Evolutionary conservation across 148 eudicot genomes (phyloP).

Genomic region (Hydrangea macrophylla): DNA sequence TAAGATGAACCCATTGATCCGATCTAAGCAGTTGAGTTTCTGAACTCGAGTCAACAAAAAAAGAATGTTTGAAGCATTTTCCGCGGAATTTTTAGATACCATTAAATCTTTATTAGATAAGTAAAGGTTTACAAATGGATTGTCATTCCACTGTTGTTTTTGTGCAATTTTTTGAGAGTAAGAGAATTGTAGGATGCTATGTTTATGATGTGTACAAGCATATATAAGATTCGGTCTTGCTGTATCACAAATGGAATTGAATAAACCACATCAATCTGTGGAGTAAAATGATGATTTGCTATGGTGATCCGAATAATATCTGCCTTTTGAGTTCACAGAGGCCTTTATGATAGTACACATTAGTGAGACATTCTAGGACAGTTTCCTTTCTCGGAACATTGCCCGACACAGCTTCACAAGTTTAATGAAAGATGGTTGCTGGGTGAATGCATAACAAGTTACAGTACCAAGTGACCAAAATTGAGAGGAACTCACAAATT

Average conservation of each 20-base stretch:
- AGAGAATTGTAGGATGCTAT: not conserved
- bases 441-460: no score
- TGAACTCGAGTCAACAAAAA: not conserved
- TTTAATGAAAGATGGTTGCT: not conserved
- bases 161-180: not conserved
- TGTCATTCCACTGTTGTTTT: not conserved
- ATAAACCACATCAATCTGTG: no score
- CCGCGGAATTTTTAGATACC: not conserved
- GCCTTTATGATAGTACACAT: no score
- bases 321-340: no score
- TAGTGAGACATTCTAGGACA: not conserved
- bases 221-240: not conserved
- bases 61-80: not conserved
- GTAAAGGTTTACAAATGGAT: not conserved
- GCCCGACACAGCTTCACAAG: not conserved
- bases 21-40: no score
- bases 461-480: not conserved
- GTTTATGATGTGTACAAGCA: not conserved
- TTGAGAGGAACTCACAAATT: no score
- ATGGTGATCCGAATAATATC: no score
- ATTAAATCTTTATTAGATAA: not conserved
- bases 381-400: not conserved
- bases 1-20: no score
- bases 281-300: no score
- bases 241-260: no score